These are phyloP conservation scores for Meyerozyma athensensis DNA, from an alignment of 1,139 yeast genomes.

Conservation along the genomic window DNA sequence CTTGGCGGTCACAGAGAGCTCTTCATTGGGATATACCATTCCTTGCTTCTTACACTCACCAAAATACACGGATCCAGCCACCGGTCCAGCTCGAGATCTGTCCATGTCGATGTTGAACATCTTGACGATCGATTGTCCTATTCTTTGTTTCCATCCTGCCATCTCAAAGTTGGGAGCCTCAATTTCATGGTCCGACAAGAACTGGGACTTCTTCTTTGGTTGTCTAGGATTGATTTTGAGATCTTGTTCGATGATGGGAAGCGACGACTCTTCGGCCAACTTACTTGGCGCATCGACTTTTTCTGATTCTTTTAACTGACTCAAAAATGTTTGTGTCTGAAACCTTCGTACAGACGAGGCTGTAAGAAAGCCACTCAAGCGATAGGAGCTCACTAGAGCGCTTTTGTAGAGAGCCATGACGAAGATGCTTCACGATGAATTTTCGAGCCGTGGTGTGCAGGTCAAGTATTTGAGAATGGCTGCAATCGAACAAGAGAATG, in stretches of 20 bases:
- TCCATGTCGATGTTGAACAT: constrained; percentile 84
- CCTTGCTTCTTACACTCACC: constrained; percentile 86
- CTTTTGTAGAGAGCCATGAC: background rate
- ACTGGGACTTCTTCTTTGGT: constrained; percentile 41
- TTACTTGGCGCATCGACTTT: constrained; percentile 35
- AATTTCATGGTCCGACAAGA: constrained; percentile 50
- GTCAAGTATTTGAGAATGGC: too few species aligned
- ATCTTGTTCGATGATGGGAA: constrained; percentile 43
- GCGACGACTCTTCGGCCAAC: constrained; percentile 45
- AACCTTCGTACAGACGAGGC: constrained; percentile 7
- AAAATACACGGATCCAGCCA: constrained; percentile 85
- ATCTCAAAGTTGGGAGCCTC: constrained; percentile 54
- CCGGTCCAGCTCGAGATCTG: constrained; percentile 85
- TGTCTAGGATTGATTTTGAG: constrained; percentile 37
- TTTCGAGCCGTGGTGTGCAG: too few species aligned
- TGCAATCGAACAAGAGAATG: too few species aligned
- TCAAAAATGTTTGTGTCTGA: constrained; percentile 15
- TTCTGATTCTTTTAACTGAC: constrained; percentile 20
- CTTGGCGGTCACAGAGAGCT: constrained; percentile 56
- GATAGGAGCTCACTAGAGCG: background rate
- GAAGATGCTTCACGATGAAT: too few species aligned
- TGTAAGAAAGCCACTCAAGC: background rate
- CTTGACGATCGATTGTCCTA: constrained; percentile 70
- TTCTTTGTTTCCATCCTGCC: constrained; percentile 62
- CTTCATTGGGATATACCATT: constrained; percentile 67